A percentile compares a stretch with the other conserved stretches of the same genome.
Evolutionary conservation across 352 stramenopile species (phyloP).

Genomic region (Phytophthora gonapodyides): DNA sequence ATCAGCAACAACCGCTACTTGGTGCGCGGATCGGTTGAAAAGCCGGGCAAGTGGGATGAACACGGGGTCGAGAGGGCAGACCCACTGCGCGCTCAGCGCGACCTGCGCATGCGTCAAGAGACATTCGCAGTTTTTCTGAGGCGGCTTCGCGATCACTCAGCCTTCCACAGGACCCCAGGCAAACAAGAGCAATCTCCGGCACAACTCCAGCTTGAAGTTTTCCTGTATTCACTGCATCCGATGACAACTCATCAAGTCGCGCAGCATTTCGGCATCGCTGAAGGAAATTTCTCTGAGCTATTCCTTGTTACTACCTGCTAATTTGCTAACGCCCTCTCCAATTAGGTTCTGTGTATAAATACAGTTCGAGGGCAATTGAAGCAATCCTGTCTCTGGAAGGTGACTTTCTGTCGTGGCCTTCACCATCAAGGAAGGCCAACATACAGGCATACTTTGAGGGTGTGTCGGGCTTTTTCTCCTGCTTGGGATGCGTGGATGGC

Average conservation of each 20-base stretch:
- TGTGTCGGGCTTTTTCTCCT: conserved; percentile 1
- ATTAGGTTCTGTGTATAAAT: conserved; percentile 8
- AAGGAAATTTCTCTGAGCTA: conserved; percentile 2
- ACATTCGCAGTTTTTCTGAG: not conserved
- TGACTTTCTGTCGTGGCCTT: conserved; percentile 2
- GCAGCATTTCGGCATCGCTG: conserved; percentile 6
- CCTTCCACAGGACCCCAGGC: no score
- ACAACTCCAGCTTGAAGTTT: conserved; percentile 6
- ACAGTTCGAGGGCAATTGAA: conserved; percentile 1
- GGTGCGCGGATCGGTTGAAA: not conserved
- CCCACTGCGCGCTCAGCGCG: not conserved
- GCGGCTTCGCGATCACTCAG: not conserved
- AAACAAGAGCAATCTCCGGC: not conserved
- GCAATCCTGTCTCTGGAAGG: conserved; percentile 1
- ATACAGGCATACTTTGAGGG: not conserved
- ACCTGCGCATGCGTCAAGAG: not conserved
- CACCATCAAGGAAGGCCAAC: not conserved
- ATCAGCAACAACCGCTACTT: conserved; percentile 1
- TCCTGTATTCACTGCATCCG: conserved; percentile 6
- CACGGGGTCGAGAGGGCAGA: not conserved
- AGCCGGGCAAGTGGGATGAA: not conserved
- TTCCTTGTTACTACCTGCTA: no score
- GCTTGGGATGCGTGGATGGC: not conserved
- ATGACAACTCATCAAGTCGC: conserved; percentile 1
- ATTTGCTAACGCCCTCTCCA: not conserved